A percentile compares a stretch with the other conserved stretches of the same genome.
phyloP scores from a whole-genome alignment of 2,329 filamentous ascomycete genomes.

The Clonostachys sp. region DNA sequence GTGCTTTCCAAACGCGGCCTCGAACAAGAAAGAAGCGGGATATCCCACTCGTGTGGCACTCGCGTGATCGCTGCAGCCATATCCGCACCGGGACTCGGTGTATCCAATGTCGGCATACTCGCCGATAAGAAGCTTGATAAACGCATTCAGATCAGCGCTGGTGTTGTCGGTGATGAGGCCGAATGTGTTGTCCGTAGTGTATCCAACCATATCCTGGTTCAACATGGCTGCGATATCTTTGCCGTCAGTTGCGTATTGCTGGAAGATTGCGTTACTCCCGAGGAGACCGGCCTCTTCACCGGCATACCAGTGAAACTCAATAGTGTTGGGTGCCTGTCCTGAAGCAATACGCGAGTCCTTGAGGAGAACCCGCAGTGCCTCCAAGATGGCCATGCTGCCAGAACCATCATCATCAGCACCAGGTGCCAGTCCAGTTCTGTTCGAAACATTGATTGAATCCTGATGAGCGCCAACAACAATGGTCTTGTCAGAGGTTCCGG shows the following conservation, averaged over 20 bases:
- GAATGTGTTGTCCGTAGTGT: conserved; percentile 35
- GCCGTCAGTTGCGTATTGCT: conserved; percentile 28
- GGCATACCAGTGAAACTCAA: conserved; percentile 49
- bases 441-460: conserved; percentile 35
- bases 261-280: conserved; percentile 36
- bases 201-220: conserved; percentile 47
- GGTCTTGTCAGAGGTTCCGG: conserved; percentile 25
- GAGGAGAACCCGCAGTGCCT: conserved; percentile 40
- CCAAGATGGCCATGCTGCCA: conserved; percentile 39
- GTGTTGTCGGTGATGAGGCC: conserved; percentile 40
- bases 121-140: conserved; percentile 19
- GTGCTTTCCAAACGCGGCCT: no score
- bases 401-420: conserved; percentile 46
- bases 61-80: conserved; percentile 38
- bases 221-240: conserved; percentile 37
- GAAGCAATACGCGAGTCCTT: conserved; percentile 14
- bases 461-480: conserved; percentile 38
- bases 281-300: conserved; percentile 44
- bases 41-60: conserved; percentile 7
- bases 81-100: conserved; percentile 30
- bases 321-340: conserved; percentile 35
- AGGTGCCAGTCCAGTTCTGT: conserved; percentile 30
- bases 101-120: conserved; percentile 21
- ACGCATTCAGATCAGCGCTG: conserved; percentile 32
- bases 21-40: no score